These are phyloP conservation scores for Dryas drummondii DNA, from an alignment of 306 rosid genomes.

Conservation along the genomic window DNA sequence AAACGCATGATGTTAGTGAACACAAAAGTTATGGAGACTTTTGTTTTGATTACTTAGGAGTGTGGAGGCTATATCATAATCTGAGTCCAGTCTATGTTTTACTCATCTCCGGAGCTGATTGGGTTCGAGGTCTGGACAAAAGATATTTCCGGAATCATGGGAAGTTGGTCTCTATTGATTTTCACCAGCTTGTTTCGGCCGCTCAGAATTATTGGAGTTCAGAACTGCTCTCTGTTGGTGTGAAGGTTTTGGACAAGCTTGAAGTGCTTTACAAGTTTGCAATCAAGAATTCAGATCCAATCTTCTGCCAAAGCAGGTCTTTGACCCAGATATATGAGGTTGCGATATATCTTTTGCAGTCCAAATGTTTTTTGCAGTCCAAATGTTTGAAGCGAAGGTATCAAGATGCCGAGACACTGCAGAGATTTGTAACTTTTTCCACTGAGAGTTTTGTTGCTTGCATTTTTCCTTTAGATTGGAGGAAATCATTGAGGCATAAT, in stretches of 20 bases:
- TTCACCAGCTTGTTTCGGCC: slow-evolving; percentile 29
- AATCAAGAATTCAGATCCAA: slow-evolving; percentile 9
- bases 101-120: slow-evolving; percentile 50
- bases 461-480: slow-evolving; percentile 42
- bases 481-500: slow-evolving; percentile 29
- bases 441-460: slow-evolving; percentile 17
- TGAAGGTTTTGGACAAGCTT: slow-evolving; percentile 40
- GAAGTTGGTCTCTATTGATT: slow-evolving; percentile 29
- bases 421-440: slow-evolving; percentile 20
- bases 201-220: slow-evolving; percentile 51
- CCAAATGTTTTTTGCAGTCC: slow-evolving; percentile 9
- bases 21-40: slow-evolving; percentile 31
- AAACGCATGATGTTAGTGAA: slow-evolving; percentile 26
- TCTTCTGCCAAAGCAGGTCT: slow-evolving; percentile 10
- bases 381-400: not conserved
- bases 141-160: slow-evolving; percentile 31
- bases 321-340: slow-evolving; percentile 14
- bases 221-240: slow-evolving; percentile 46
- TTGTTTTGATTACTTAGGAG: slow-evolving; percentile 54
- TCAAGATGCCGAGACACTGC: not conserved
- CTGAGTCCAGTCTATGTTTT: slow-evolving; percentile 26
- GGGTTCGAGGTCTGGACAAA: slow-evolving; percentile 40
- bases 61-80: slow-evolving; percentile 27
- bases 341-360: slow-evolving; percentile 16
- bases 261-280: slow-evolving; percentile 27